Evolutionary conservation across 2,329 filamentous ascomycete species (phyloP).

Genomic region (Pseudocercospora musae): DNA sequence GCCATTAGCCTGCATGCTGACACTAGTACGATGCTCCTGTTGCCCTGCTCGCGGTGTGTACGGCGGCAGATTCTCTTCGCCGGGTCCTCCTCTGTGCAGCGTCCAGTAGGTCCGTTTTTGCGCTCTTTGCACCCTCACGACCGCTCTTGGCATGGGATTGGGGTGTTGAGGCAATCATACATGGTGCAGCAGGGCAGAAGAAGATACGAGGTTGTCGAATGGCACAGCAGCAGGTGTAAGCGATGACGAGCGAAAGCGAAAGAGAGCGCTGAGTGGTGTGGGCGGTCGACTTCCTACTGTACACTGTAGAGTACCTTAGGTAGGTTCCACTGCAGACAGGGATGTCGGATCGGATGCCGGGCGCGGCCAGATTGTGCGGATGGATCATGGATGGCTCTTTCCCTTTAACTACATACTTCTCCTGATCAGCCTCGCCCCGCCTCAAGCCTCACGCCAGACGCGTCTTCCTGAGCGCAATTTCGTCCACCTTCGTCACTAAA

Average conservation of each 20-base stretch:
- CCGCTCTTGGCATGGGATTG: constrained; percentile 23
- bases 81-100: constrained; percentile 1
- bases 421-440: no score
- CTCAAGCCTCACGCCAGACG: background rate
- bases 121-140: constrained; percentile 23
- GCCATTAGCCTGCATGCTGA: constrained; percentile 26
- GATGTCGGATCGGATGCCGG: no score
- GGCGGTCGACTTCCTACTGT: no score
- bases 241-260: background rate
- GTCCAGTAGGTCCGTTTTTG: constrained; percentile 23
- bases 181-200: constrained; percentile 1
- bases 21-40: background rate
- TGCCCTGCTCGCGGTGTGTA: constrained; percentile 12
- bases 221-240: background rate
- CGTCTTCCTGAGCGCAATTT: background rate
- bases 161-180: constrained; percentile 4
- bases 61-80: constrained; percentile 13
- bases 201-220: background rate
- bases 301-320: no score
- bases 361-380: background rate
- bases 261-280: no score
- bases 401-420: no score
- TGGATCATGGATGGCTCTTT: no score
- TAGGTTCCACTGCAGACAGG: no score
- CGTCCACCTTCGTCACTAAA: background rate